phyloP scores from a whole-genome alignment of 345 rosid species.

The Citrus hindsii region DNA sequence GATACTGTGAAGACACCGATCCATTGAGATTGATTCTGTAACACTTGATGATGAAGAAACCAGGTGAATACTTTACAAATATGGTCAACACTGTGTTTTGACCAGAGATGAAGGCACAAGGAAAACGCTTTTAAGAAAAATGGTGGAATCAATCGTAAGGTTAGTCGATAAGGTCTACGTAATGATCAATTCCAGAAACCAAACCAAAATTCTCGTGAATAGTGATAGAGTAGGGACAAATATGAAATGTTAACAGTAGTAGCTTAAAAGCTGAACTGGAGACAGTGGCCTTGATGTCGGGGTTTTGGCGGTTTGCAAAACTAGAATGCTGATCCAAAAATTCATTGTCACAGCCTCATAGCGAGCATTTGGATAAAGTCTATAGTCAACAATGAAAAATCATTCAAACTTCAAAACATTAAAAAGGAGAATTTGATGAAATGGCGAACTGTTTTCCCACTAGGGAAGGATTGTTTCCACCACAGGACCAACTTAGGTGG shows the following conservation, averaged over 20 bases:
- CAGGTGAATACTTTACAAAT: neutral
- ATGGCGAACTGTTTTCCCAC: neutral
- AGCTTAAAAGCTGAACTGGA: neutral
- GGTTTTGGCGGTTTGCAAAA: neutral
- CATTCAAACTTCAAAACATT: neutral
- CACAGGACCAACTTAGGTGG: constrained; percentile 20
- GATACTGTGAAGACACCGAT: neutral
- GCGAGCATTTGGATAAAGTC: neutral
- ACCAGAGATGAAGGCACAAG: neutral
- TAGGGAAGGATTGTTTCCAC: constrained; percentile 29
- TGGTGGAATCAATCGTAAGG: neutral
- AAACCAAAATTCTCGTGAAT: neutral
- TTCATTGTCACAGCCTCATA: neutral
- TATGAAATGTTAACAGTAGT: neutral
- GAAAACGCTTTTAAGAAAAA: neutral
- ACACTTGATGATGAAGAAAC: neutral
- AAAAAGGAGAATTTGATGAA: neutral
- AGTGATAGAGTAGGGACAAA: neutral
- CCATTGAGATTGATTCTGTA: neutral
- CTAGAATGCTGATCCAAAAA: neutral
- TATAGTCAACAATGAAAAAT: neutral
- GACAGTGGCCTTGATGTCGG: neutral
- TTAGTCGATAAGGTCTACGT: neutral
- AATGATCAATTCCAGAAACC: neutral
- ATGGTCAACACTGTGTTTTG: neutral